Base-by-base conservation (phyloP, 1,139 yeast species). In the Debaryomyces sp. region DNA sequence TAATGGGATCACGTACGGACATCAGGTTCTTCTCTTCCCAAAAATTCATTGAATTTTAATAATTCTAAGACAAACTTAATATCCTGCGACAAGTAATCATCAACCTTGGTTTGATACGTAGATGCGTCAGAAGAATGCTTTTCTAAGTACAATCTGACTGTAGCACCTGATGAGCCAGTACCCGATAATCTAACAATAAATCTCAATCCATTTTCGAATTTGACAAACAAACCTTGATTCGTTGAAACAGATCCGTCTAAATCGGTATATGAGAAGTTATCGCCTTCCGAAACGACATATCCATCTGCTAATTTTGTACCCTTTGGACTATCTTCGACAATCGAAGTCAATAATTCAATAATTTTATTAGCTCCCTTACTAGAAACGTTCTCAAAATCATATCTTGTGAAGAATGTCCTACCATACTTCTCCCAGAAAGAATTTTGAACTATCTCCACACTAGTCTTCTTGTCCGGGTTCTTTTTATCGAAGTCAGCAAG, bases 151-250 rank as follows among this genome's bases (percentile, higher is more conserved):
- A 94, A 77, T 70, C 99, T 84, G 53, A 95, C 92, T 3, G 99
- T 94, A 17, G 99, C 98, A 43, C 99, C 99, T 1, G 96, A 85
- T 1, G 98, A 91, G 6, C 99, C 99, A 10, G 99, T 94, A 49
- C 99, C 99, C 0, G 97, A 90, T 56, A 94, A 79, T 70, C 99
- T 86, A 43, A 90, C 89, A 39, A 95, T 89, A 50, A 92, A 82
- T 67, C 98, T 82, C 52, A 90, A 81, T 3, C 98, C 98, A 60
- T 85, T 86, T 42, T 79, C 79, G 56, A 92, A 81, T 70, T 87
- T 91, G 57, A 92, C 86, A 64, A 78, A 94, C 49, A 94, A 80
- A 41, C 99, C 99, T 75, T 94, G 99, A 64, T 91, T 85, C n/a
- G 73, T 66, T 6, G 97, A 89, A 6, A 92, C 91, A 2, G 94